A percentile compares a stretch with the other conserved stretches of the same genome.
These are phyloP conservation scores for Kodamaea derodonti DNA, from an alignment of 1,139 yeast genomes.

Conservation along the genomic window DNA sequence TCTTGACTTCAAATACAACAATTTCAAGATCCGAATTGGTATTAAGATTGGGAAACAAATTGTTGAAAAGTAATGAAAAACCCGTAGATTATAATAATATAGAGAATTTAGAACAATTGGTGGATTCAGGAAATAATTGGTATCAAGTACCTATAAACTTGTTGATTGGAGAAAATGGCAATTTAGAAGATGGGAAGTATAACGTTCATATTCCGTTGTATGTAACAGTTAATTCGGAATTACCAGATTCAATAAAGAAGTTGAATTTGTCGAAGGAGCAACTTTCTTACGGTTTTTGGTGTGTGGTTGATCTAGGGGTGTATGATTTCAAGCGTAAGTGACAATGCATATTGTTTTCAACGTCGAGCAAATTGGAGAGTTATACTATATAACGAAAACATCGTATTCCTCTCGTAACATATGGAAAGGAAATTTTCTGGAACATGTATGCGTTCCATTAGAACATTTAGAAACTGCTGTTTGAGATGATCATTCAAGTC, in stretches of 20 bases:
- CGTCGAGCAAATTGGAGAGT: no score
- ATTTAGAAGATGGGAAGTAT: not conserved
- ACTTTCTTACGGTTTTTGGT: constrained; percentile 34
- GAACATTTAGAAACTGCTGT: no score
- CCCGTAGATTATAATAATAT: constrained; percentile 5
- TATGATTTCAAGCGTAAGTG: constrained; percentile 5
- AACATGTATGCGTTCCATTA: no score
- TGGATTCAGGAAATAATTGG: constrained; percentile 34
- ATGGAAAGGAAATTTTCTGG: no score
- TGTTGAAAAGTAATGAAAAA: constrained; percentile 6
- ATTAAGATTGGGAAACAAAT: constrained; percentile 21
- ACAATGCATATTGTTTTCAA: no score
- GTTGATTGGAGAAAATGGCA: constrained; percentile 6
- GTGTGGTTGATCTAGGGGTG: constrained; percentile 20
- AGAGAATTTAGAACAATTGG: constrained; percentile 18
- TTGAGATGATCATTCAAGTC: no score
- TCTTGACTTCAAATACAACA: constrained; percentile 26
- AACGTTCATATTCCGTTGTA: constrained; percentile 27
- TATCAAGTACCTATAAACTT: constrained; percentile 27
- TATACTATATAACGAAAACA: no score
- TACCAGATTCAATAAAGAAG: constrained; percentile 21
- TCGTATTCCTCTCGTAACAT: no score
- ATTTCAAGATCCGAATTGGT: constrained; percentile 30
- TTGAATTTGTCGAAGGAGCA: constrained; percentile 17
- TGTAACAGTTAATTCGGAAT: constrained; percentile 21